Evolutionary conservation across 495 filamentous ascomycete species (phyloP), one percentile per base, ranked within the genome.

Genomic region (Gamarada debralockiae): DNA sequence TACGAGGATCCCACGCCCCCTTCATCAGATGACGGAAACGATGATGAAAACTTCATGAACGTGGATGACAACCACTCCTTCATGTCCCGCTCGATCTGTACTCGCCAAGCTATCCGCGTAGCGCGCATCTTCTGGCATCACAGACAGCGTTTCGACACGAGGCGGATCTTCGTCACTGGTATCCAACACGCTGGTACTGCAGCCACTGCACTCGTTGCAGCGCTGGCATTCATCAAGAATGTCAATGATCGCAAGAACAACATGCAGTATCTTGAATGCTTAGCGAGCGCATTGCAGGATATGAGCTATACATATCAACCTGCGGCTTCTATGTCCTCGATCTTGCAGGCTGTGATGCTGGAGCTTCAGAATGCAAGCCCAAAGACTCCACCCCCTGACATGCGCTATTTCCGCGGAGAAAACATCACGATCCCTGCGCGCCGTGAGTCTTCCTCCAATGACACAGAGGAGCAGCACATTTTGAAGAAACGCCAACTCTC

Each of bases 171-270:
- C 47, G 56, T 72, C 34, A 67, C 67, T 7, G 72, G 67, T 3
- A 62, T 77, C 37, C 77, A 80, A 52, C 75, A 79, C 49, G 75
- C 76, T 18, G 74, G 75, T 3, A 72, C 73, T 3, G 73, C 77
- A 2, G 73, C 75, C 3, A 70, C 77, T 6, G 76, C 76, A 4
- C 61, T 80, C 15, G 73, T 80, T 42, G 72, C 73, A 4, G 75
- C 74, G 1, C 65, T 77, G 13, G 73, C 69, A 15, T 71, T 74
- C 49, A 72, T 78, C 50, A 73, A 71, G 48, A 71, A 73, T 56
- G 67, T 71, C 65, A 67, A 66, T 48, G 63, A 66, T 17, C 56
- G 64, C 15, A 73, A 71, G 49, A 66, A 72, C 22, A 55, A 55
- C 43, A 48, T 55, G 42, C 52, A 55, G 25, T 55, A 55, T 33